Evolutionary conservation across 805 yeast species (phyloP).

Genomic region (Candida peoriensis): DNA sequence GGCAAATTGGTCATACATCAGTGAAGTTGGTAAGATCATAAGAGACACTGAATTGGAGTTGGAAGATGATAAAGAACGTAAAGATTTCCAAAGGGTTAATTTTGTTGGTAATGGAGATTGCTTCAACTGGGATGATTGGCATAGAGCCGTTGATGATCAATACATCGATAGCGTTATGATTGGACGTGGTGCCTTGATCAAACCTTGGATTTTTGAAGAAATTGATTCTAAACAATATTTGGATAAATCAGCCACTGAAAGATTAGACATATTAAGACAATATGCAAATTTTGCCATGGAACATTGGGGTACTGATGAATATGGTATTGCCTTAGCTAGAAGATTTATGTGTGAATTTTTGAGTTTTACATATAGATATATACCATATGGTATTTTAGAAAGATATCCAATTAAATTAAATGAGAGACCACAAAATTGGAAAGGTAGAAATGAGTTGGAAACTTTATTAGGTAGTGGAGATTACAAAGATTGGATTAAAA

Average conservation of each 20-base stretch:
- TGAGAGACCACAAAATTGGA: constrained; percentile 92
- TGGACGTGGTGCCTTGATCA: constrained; percentile 95
- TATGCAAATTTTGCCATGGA: constrained; percentile 80
- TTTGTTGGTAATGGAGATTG: constrained; percentile 95
- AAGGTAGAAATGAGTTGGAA: constrained; percentile 88
- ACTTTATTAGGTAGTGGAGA: constrained; percentile 81
- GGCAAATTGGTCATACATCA: constrained; percentile 91
- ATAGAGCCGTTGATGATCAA: constrained; percentile 54
- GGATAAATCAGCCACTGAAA: constrained; percentile 86
- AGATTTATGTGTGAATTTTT: constrained; percentile 91
- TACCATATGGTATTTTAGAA: constrained; percentile 91
- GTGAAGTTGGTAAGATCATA: constrained; percentile 65
- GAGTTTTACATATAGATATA: constrained; percentile 89
- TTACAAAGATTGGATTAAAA: constrained; percentile 92
- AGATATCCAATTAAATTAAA: constrained; percentile 83
- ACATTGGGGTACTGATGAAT: constrained; percentile 98
- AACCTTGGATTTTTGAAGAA: constrained; percentile 99
- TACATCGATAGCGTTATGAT: constrained; percentile 94
- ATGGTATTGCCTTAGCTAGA: constrained; percentile 83
- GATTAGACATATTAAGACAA: constrained; percentile 67
- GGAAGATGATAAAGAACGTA: constrained; percentile 55
- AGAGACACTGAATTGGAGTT: constrained; percentile 48
- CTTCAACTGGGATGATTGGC: constrained; percentile 84
- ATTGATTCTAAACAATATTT: constrained; percentile 82
- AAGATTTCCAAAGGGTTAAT: constrained; percentile 61